A percentile compares a stretch with the other conserved stretches of the same genome.
Evolutionary conservation across 176 grass and related monocot species (phyloP).

Genomic region (Avena insularis): DNA sequence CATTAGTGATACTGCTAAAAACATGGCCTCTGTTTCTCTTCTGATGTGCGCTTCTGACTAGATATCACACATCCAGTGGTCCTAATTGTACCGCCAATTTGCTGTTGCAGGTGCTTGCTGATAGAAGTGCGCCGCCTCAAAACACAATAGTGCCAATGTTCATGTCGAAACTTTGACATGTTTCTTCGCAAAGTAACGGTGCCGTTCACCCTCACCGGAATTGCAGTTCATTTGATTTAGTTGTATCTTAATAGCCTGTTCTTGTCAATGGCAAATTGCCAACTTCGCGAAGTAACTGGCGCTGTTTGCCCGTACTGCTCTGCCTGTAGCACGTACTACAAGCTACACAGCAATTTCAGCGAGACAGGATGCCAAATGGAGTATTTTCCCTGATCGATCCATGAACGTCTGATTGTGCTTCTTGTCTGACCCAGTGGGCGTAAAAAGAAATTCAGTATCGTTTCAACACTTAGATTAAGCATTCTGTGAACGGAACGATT

Average conservation of each 20-base stretch:
- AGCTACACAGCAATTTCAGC: conserved; percentile 30
- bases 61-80: background rate
- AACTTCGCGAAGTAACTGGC: background rate
- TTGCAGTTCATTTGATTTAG: conserved; percentile 31
- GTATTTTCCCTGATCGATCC: background rate
- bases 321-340: background rate
- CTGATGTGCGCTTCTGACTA: background rate
- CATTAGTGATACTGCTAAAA: background rate
- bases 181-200: background rate
- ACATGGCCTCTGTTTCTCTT: background rate
- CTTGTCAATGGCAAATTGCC: conserved; percentile 3
- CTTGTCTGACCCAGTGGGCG: background rate
- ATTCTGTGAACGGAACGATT: no score
- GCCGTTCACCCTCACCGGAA: background rate
- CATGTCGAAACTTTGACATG: conserved; percentile 51
- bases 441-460: background rate
- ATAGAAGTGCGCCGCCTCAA: background rate
- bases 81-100: conserved; percentile 10
- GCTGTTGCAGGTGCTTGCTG: conserved; percentile 39
- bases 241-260: background rate
- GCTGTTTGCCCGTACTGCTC: background rate
- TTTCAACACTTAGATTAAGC: no score
- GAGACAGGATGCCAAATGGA: background rate
- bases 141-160: background rate
- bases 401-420: background rate